Evolutionary conservation across 495 filamentous ascomycete species (phyloP).

Genomic region (Niebla homalea): DNA sequence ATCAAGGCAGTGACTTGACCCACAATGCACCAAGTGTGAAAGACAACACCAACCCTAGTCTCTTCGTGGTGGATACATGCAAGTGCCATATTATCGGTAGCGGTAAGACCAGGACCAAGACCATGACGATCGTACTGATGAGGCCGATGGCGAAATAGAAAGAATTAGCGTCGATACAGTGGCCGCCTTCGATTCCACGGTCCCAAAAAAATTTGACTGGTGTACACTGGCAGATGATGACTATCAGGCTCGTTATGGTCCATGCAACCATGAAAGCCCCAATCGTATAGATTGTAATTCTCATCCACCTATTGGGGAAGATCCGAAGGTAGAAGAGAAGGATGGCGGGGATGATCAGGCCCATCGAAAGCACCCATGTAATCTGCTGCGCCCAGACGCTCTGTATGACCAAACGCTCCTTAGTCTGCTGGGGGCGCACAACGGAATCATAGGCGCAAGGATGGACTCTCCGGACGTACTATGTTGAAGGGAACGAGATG

Average conservation of each 20-base stretch:
- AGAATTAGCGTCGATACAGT: neutral
- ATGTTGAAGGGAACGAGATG: too few relatives aligned
- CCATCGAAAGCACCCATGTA: neutral
- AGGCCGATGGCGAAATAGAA: constrained; percentile 1
- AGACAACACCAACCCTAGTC: neutral
- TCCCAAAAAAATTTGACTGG: constrained; percentile 2
- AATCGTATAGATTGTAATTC: neutral
- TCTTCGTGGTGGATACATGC: constrained; percentile 2
- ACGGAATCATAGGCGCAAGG: too few relatives aligned
- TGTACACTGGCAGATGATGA: constrained; percentile 4
- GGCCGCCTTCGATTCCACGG: neutral
- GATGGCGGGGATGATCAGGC: constrained; percentile 3
- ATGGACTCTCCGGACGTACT: too few relatives aligned
- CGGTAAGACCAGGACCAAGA: neutral
- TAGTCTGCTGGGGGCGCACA: too few relatives aligned
- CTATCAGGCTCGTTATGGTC: neutral
- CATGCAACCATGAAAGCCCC: neutral
- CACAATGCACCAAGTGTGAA: neutral
- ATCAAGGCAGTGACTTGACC: too few relatives aligned
- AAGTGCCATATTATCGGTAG: constrained; percentile 4
- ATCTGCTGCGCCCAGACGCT: constrained; percentile 1
- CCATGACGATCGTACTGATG: neutral
- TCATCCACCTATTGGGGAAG: constrained; percentile 2
- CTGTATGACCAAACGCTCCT: neutral
- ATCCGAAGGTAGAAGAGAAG: constrained; percentile 7